A percentile compares a stretch with the other conserved stretches of the same genome.
Conservation (phyloP, 257 asterid genomes). For the Fraxinus anomala region DNA sequence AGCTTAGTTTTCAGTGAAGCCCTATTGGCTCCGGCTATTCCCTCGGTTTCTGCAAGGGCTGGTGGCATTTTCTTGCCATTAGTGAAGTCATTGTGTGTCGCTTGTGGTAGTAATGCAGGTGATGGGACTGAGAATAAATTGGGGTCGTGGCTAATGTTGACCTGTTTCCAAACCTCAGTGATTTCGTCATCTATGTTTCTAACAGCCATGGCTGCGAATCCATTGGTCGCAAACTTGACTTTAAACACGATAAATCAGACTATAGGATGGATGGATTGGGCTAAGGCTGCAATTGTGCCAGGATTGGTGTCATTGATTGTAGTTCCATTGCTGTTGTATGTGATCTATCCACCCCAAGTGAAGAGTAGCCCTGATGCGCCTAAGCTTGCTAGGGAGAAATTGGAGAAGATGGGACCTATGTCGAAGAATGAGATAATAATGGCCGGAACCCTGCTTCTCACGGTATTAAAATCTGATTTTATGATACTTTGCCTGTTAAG, state of each 20-base stretch:
- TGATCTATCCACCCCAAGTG: constrained; percentile 80
- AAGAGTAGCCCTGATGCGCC: constrained; percentile 98
- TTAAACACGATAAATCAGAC: constrained; percentile 58
- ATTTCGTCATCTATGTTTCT: constrained; percentile 91
- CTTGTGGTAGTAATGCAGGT: constrained; percentile 89
- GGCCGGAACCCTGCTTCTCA: constrained; percentile 85
- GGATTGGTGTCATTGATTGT: constrained; percentile 78
- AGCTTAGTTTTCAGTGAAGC: constrained; percentile 96
- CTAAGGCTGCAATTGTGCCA: constrained; percentile 96
- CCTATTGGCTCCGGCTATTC: constrained; percentile 91
- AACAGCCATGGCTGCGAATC: constrained; percentile 99
- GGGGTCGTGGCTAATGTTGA: constrained; percentile 95
- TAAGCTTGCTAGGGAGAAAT: constrained; percentile 79
- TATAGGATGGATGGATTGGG: constrained; percentile 99
- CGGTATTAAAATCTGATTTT: constrained; percentile 48
- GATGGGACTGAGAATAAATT: constrained; percentile 87
- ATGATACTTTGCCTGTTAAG: background rate
- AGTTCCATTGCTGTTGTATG: constrained; percentile 72
- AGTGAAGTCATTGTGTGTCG: constrained; percentile 87
- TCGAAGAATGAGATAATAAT: constrained; percentile 86
- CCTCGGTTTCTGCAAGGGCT: constrained; percentile 93
- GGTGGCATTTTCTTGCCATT: constrained; percentile 94
- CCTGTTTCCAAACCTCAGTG: constrained; percentile 92
- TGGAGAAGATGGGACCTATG: constrained; percentile 97
- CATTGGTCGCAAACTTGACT: constrained; percentile 87